Evolutionary conservation across 305 asterid species (phyloP), one percentile per base, ranked within the genome.

Genomic region (Nicotiana rustica): DNA sequence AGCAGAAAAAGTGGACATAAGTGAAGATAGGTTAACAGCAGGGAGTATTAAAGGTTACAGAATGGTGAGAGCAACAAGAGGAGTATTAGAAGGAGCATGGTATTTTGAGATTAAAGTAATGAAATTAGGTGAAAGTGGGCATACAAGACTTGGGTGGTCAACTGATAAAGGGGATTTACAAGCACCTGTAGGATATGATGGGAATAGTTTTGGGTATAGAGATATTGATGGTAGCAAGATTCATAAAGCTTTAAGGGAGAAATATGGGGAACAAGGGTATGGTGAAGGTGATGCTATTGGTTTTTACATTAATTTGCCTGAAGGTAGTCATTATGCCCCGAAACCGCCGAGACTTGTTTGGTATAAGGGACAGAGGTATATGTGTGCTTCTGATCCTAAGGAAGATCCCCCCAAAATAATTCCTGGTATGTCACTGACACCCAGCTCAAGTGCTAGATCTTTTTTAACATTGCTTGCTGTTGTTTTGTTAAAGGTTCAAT

Each of bases 111-210:
- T 96, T 83, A 95, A 89, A 84, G 91, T 96, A 41, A 90, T 90
- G 85, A 90, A 90, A 81, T 88, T 96, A 86, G 99, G 99, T 56
- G 98, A 92, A 82, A 90, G 98, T 0, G 99, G 99, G 61, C 99
- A 96, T 83, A 91, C 97, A 18, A 86, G 98, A 89, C 81, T 96
- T 60, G 99, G 99, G 8, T 96, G 99, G 99, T 89, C 98, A 0
- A 95, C 97, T 1, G 99, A 95, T 78, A 94, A 93, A 86, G 99
- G 96, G 80, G 99, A 95, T 87, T 89, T 96, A 87, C 99, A 96
- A 87, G 99, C 98, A 4, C 99, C 99, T 0, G 98, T 93, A 19
- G 99, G 99, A 55, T 96, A 92, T 82, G 99, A 96, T 87, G 96
- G 89, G 79, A 93, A 91, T 89, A 92, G 99, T 86, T 96, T 90